Evolutionary conservation across 305 asterid genomes (phyloP).

Genomic region (Galium porrigens): DNA sequence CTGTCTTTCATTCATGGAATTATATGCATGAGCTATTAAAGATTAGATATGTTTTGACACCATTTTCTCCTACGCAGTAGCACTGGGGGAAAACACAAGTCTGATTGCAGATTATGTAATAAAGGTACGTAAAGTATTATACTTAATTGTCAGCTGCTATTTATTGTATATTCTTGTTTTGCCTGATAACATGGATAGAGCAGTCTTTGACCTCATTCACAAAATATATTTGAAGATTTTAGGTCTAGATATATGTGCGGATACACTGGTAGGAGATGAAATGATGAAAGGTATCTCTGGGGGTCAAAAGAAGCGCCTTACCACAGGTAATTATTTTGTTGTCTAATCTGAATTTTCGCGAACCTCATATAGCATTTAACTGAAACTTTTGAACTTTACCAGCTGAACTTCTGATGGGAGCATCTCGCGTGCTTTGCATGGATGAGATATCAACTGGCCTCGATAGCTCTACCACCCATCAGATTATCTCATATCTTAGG

Average conservation of each 20-base stretch:
- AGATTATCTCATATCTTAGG: constrained; percentile 56
- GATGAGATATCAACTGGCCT: constrained; percentile 91
- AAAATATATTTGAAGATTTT: constrained; percentile 49
- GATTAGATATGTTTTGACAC: constrained; percentile 8
- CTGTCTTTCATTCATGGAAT: constrained; percentile 8
- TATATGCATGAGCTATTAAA: not conserved
- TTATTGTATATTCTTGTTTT: not conserved
- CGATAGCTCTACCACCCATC: constrained; percentile 81
- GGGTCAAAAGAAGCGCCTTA: constrained; percentile 82
- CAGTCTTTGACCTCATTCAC: constrained; percentile 1
- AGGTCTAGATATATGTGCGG: constrained; percentile 79
- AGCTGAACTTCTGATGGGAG: constrained; percentile 78
- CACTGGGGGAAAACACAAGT: constrained; percentile 62
- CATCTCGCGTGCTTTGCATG: constrained; percentile 65
- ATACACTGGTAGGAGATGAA: constrained; percentile 86
- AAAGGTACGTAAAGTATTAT: constrained; percentile 39
- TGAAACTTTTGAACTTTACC: constrained; percentile 18
- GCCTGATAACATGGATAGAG: not conserved
- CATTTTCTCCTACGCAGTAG: constrained; percentile 68
- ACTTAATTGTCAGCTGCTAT: not conserved
- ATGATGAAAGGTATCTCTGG: constrained; percentile 94
- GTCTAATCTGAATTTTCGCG: not conserved
- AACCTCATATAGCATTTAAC: not conserved
- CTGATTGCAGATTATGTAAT: constrained; percentile 58
- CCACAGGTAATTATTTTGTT: constrained; percentile 41